Evolutionary conservation across 208 protist genomes (phyloP).

Genomic region (Phytomonas sp.): DNA sequence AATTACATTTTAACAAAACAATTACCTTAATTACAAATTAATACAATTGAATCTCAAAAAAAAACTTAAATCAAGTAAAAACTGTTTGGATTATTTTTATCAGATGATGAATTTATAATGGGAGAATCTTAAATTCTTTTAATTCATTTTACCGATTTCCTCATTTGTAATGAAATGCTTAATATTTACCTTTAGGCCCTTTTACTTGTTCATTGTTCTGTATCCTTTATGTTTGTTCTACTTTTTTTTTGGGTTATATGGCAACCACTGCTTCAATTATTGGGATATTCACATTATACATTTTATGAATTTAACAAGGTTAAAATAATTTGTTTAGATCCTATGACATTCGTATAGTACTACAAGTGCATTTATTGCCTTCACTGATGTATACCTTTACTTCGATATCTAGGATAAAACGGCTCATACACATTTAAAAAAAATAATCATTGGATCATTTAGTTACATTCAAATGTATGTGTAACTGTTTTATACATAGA

Average conservation of each 20-base stretch:
- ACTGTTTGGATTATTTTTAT: not conserved
- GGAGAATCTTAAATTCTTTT: not conserved
- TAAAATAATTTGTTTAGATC: not conserved
- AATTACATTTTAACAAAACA: not conserved
- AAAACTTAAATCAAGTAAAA: not conserved
- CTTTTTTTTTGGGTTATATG: not conserved
- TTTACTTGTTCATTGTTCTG: not conserved
- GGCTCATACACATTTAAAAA: not conserved
- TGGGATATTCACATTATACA: not conserved
- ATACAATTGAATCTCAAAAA: not conserved
- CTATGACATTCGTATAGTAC: not conserved
- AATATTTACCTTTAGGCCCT: not conserved
- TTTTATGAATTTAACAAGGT: not conserved
- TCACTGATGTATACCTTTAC: not conserved
- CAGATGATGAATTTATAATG: constrained; percentile 5
- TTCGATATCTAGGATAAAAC: not conserved
- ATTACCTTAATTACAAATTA: not conserved
- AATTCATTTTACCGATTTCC: not conserved
- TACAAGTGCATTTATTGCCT: not conserved
- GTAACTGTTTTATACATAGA: no score
- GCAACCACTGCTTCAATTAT: not conserved
- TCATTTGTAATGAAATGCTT: not conserved
- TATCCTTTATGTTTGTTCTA: not conserved
- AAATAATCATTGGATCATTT: not conserved
- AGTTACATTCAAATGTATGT: not conserved